These are phyloP conservation scores for Sporothrix dimorphospora DNA, from an alignment of 2,329 filamentous ascomycete genomes.

Conservation along the genomic window DNA sequence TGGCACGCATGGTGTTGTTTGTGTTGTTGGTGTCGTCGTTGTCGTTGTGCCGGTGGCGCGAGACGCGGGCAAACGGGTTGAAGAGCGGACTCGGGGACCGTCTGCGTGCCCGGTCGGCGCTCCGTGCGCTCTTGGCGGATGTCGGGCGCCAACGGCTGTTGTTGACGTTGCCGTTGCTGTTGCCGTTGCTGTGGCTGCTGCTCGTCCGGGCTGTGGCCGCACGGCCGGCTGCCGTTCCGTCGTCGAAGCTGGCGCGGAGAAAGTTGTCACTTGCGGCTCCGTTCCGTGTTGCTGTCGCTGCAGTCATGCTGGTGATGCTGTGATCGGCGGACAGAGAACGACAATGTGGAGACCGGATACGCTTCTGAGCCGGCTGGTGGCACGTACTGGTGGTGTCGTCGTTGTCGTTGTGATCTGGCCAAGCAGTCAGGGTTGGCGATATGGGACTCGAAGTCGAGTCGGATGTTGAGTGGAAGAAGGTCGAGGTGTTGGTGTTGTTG, in stretches of 20 bases:
- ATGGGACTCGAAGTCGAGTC: not conserved
- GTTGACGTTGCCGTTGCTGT: not conserved
- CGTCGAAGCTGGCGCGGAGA: constrained; percentile 22
- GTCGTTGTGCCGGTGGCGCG: constrained; percentile 20
- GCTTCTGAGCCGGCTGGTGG: not conserved
- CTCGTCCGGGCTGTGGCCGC: not conserved
- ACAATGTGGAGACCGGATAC: not conserved
- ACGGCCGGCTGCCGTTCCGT: constrained; percentile 5
- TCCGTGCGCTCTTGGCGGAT: constrained; percentile 14
- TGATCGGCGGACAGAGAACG: constrained; percentile 2
- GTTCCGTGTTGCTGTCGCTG: not conserved
- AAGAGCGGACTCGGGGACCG: constrained; percentile 29
- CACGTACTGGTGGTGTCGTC: not conserved
- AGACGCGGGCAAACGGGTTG: constrained; percentile 26
- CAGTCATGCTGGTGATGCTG: constrained; percentile 3
- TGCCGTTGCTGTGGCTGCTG: not conserved
- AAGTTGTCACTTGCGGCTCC: constrained; percentile 13
- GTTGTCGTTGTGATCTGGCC: not conserved
- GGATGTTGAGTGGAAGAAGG: not conserved
- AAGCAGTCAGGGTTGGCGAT: not conserved
- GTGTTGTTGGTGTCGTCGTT: not conserved
- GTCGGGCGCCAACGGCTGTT: constrained; percentile 24
- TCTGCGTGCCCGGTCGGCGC: not conserved
- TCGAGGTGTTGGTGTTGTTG: not conserved
- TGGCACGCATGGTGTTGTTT: not conserved